Evolutionary conservation across 805 yeast species (phyloP), one percentile per base, ranked within the genome.

Genomic region (Metschnikowia noctiluminum): DNA sequence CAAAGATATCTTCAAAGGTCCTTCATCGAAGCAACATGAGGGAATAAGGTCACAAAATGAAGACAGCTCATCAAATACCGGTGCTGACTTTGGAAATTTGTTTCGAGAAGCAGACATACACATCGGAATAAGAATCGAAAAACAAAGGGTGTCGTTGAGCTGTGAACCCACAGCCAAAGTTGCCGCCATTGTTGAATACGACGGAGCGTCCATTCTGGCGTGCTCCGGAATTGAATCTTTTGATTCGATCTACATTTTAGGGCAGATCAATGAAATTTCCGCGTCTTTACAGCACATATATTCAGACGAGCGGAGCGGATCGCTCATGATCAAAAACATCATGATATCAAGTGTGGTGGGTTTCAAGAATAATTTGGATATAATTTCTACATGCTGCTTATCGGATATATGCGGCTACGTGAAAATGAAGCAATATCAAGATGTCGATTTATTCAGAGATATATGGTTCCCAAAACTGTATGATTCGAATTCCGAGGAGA

Each of bases 151-250:
- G 21, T 78, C 86, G 2, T 70, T 94, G 45, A 87, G 96, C 56
- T 94, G 99, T 74, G 92, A 88, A 52, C 99, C 99, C 1, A 84
- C 84, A 14, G 98, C 98, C 0, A 89, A 88, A 61, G 94, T 94
- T 1, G 90, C 89, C 35, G 95, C 97, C 0, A 80, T 86, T 34
- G 84, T 89, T 13, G 86, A 89, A 7, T 77, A 85, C 21, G 85
- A 82, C 16, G 84, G 85, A 0, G 78, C 89, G n/a, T 78, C 75
- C 21, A 55, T 89, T 34, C 79, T 80, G 43, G 54, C 85, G 8
- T 78, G 78, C 38, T 72, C 88, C 0, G 77, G 79, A 0, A 28
- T 48, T 12, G 54, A 51, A 32, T 39, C 47, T 0, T 28, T 43
- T 6, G 52, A 43, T 16, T 41, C 52, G 6, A 46, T 55, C 14